Conservation (phyloP, 1,284 basidiomycete genomes). For the Melampsora abietis-canadensis region DNA sequence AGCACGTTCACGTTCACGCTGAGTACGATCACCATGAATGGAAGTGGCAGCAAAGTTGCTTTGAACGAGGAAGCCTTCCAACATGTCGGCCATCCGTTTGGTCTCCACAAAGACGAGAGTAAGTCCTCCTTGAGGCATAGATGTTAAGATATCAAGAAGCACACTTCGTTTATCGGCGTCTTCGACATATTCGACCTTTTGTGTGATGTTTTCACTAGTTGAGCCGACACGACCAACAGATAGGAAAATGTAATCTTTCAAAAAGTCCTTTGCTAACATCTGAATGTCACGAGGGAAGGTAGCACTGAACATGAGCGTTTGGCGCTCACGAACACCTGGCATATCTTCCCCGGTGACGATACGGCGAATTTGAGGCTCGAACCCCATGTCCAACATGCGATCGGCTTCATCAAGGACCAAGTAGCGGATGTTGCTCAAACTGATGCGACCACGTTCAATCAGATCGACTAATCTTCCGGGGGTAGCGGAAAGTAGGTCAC, state of each 20-base stretch:
- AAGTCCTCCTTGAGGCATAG: constrained; percentile 69
- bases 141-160: constrained; percentile 85
- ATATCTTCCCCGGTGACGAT: constrained; percentile 99
- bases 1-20: constrained; percentile 94
- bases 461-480: constrained; percentile 97
- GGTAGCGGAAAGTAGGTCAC: constrained; percentile 95
- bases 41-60: constrained; percentile 83
- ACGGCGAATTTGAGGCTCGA: constrained; percentile 97
- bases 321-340: constrained; percentile 85
- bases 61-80: constrained; percentile 89
- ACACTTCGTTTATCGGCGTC: constrained; percentile 96
- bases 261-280: constrained; percentile 50
- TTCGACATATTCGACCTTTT: constrained; percentile 96
- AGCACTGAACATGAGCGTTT: constrained; percentile 99
- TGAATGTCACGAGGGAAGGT: constrained; percentile 99
- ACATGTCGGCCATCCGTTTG: constrained; percentile 97
- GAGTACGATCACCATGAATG: constrained; percentile 96
- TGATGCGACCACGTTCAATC: constrained; percentile 96
- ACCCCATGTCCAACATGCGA: constrained; percentile 99
- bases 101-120: constrained; percentile 99
- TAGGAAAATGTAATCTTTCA: constrained; percentile 82
- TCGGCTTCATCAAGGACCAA: constrained; percentile 99
- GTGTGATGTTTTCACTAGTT: constrained; percentile 98
- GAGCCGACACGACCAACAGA: constrained; percentile 97
- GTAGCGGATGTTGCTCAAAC: constrained; percentile 92